Percentiles rank a stretch among this genome's conserved stretches.
phyloP scores from a whole-genome alignment of 1,284 basidiomycete genomes.

The Leccinum griseonigrum region DNA sequence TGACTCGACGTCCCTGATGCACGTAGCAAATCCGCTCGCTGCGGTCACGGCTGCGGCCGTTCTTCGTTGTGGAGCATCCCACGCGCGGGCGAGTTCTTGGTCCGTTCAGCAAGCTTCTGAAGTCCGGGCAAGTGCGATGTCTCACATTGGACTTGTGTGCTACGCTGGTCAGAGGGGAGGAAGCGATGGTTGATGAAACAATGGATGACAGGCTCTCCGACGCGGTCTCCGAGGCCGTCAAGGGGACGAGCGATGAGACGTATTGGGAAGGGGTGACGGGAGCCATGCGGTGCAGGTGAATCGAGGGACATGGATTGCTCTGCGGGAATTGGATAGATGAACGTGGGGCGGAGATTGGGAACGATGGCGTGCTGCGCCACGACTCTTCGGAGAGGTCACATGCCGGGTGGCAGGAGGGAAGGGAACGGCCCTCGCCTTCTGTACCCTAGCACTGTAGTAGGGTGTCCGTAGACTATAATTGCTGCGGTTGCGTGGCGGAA shows the following conservation, averaged over 20 bases:
- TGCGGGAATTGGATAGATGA: conserved; percentile 4
- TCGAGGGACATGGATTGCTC: conserved; percentile 1
- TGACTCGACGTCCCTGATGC: conserved; percentile 15
- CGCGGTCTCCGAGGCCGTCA: conserved; percentile 29
- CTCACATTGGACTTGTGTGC: conserved; percentile 51
- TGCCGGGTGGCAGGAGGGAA: not conserved
- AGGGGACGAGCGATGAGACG: conserved; percentile 26
- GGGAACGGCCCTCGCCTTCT: not conserved
- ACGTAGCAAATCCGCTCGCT: conserved; percentile 35
- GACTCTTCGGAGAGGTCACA: not conserved
- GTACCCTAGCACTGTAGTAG: not conserved
- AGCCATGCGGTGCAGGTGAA: conserved; percentile 15
- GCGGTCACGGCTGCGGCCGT: conserved; percentile 65
- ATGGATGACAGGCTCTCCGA: conserved; percentile 14
- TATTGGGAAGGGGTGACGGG: conserved; percentile 29
- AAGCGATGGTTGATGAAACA: conserved; percentile 2
- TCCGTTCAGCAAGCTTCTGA: conserved; percentile 67
- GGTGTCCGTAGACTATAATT: conserved; percentile 12
- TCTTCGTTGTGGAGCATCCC: conserved; percentile 73
- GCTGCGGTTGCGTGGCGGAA: conserved; percentile 20
- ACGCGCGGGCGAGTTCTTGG: conserved; percentile 66
- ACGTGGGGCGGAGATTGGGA: conserved; percentile 5
- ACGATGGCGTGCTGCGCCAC: conserved; percentile 4
- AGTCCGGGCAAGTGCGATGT: conserved; percentile 32
- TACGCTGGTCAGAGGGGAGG: conserved; percentile 26